These are phyloP conservation scores for Achaetomium macrosporum DNA, from an alignment of 2,329 filamentous ascomycete species.

Conservation along the genomic window DNA sequence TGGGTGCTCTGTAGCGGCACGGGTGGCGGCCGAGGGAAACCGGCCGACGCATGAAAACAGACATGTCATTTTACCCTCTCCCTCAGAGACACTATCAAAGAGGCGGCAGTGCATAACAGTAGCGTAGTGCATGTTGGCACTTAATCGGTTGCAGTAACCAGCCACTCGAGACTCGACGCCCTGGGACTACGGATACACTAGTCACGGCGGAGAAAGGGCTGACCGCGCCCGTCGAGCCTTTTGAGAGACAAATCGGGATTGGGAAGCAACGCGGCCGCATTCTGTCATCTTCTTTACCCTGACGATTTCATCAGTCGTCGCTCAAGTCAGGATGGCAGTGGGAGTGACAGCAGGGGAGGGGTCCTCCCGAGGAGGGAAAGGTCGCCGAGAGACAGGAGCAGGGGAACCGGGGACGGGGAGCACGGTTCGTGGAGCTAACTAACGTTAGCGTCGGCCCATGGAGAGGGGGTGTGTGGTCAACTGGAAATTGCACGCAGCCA, in stretches of 20 bases:
- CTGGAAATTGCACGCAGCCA: conserved; percentile 3
- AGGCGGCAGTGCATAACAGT: neutral
- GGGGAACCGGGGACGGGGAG: neutral
- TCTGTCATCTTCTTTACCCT: too few relatives aligned
- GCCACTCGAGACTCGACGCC: neutral
- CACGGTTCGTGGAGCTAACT: neutral
- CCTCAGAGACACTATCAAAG: neutral
- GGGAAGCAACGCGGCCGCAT: too few relatives aligned
- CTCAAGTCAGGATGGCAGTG: neutral
- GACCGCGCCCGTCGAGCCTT: neutral
- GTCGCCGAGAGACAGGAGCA: neutral
- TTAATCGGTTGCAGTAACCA: conserved; percentile 3
- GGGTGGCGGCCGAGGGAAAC: neutral
- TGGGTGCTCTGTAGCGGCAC: conserved; percentile 3
- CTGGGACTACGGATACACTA: neutral
- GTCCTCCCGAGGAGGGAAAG: neutral
- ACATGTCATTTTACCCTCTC: neutral
- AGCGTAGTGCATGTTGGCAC: neutral
- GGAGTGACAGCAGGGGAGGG: neutral
- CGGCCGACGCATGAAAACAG: neutral
- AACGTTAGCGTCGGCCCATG: neutral
- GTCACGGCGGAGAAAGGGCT: neutral
- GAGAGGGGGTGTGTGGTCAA: neutral
- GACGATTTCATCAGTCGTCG: neutral
- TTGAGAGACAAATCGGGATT: too few relatives aligned